These are phyloP conservation scores for Ceratobasidium sp. DNA, from an alignment of 1,284 basidiomycete genomes.

Conservation along the genomic window DNA sequence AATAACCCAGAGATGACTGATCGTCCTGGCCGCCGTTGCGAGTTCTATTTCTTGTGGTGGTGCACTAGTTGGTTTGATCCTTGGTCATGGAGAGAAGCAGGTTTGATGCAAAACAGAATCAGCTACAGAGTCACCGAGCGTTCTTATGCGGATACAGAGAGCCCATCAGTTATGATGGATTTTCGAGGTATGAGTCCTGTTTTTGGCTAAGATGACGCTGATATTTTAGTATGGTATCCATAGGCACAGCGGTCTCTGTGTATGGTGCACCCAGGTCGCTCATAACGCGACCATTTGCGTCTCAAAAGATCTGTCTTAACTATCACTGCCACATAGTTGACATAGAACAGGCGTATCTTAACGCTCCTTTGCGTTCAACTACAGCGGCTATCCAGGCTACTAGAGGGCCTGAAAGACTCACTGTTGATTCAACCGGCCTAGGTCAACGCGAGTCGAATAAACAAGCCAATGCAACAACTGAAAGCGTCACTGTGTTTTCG, in stretches of 20 bases:
- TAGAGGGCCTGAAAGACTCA: too few relatives aligned
- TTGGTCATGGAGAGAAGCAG: slow-evolving; percentile 21
- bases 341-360: slow-evolving; percentile 19
- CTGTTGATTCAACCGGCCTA: too few relatives aligned
- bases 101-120: neutral
- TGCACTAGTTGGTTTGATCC: slow-evolving; percentile 14
- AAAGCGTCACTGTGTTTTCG: neutral
- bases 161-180: neutral
- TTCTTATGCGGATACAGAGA: neutral
- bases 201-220: neutral
- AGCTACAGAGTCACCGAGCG: neutral
- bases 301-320: slow-evolving; percentile 19
- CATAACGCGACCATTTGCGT: neutral
- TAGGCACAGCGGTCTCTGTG: slow-evolving; percentile 12
- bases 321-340: slow-evolving; percentile 13
- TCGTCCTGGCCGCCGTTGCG: slow-evolving; percentile 6
- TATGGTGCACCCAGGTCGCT: slow-evolving; percentile 15
- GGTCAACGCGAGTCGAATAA: too few relatives aligned
- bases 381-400: too few relatives aligned
- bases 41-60: neutral
- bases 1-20: neutral
- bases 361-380: neutral
- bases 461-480: too few relatives aligned
- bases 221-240: neutral
- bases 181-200: neutral